phyloP scores from a whole-genome alignment of 2,329 filamentous ascomycete species.

The Fusarium sp. region DNA sequence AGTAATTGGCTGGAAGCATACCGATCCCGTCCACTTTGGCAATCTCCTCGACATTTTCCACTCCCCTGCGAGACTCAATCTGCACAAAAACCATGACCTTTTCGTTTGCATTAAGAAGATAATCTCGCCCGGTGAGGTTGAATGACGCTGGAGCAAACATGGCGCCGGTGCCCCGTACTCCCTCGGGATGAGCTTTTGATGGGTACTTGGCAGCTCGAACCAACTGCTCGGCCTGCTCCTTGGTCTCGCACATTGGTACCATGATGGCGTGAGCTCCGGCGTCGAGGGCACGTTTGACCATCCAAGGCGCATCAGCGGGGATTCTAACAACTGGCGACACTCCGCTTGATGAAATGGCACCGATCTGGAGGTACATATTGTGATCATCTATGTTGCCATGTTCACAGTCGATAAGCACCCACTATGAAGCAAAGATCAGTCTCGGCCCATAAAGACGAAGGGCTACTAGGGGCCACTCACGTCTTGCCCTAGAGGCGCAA shows the following conservation, averaged over 20 bases:
- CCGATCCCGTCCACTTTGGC: not conserved
- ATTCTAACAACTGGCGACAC: slow-evolving; percentile 40
- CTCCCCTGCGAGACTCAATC: not conserved
- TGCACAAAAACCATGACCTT: not conserved
- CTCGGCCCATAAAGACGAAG: too few species aligned
- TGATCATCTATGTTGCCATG: slow-evolving; percentile 57
- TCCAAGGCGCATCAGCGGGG: not conserved
- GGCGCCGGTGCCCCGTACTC: not conserved
- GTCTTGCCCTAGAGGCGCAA: slow-evolving; percentile 2
- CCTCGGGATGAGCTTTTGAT: not conserved
- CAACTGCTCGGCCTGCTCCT: not conserved
- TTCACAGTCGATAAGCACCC: slow-evolving; percentile 65
- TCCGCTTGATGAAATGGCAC: slow-evolving; percentile 55
- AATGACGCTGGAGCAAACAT: slow-evolving; percentile 3
- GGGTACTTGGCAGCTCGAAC: slow-evolving; percentile 1
- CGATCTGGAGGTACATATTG: slow-evolving; percentile 58
- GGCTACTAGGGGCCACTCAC: slow-evolving; percentile 40
- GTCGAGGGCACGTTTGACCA: not conserved
- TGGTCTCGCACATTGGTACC: slow-evolving; percentile 18
- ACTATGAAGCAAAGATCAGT: not conserved
- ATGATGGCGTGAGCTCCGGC: slow-evolving; percentile 2
- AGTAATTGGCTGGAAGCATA: not conserved
- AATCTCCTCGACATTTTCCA: not conserved
- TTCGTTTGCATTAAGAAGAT: not conserved
- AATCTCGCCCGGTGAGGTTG: not conserved